Conservation (phyloP, 2,329 filamentous ascomycete genomes). For the Aspergillus sp. region DNA sequence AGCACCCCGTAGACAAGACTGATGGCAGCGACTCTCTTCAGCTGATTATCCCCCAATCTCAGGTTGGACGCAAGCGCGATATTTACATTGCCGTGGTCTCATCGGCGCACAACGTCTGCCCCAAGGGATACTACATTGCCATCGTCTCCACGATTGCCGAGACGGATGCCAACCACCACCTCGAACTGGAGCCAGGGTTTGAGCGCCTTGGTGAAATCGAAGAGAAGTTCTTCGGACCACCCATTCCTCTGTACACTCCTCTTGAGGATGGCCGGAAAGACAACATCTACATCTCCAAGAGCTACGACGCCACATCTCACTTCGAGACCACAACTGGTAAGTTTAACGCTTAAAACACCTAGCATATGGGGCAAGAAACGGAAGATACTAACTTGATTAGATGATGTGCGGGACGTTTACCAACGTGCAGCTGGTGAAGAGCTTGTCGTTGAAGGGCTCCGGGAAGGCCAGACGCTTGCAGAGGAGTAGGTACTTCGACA, state of each 20-base stretch:
- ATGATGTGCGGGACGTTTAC: constrained; percentile 96
- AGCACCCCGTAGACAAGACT: constrained; percentile 89
- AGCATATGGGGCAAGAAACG: neutral
- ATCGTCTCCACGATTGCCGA: constrained; percentile 98
- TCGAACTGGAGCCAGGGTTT: constrained; percentile 89
- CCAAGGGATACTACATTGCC: constrained; percentile 98
- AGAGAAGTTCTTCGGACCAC: constrained; percentile 93
- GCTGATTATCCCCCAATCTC: constrained; percentile 95
- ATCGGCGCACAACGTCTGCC: constrained; percentile 94
- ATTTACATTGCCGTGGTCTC: constrained; percentile 97
- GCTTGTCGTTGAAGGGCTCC: constrained; percentile 81
- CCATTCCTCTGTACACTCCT: constrained; percentile 93
- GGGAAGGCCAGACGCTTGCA: constrained; percentile 61
- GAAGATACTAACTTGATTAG: constrained; percentile 47
- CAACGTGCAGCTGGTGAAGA: constrained; percentile 77
- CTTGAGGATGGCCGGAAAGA: constrained; percentile 77
- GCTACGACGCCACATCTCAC: constrained; percentile 96
- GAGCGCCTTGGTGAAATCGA: constrained; percentile 90
- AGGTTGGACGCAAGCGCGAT: constrained; percentile 97
- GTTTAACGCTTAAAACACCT: constrained; percentile 11
- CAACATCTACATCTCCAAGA: constrained; percentile 97
- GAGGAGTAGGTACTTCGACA: constrained; percentile 32
- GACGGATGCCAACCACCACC: constrained; percentile 85
- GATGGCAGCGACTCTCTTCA: constrained; percentile 86
- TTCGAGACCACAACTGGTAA: constrained; percentile 82